Base-by-base conservation (phyloP, 1,284 basidiomycete species). In the Vanrija pseudolonga region DNA sequence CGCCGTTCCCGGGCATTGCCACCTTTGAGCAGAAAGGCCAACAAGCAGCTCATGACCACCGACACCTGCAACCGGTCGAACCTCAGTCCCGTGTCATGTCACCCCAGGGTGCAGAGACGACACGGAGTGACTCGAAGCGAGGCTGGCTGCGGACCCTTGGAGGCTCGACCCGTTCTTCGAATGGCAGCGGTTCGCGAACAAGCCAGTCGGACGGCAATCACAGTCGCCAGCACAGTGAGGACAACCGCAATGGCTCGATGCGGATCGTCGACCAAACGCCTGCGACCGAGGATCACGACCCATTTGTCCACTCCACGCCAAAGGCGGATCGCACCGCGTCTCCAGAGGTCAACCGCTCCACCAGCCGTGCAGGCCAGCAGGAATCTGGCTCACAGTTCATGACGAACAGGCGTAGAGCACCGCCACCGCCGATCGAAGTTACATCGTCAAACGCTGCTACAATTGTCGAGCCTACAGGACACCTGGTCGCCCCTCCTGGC, bases 1-100 rank as follows among this genome's bases (percentile, higher is more conserved):
- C 88, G 71, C 90, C 90, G 0, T 94, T 94, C 80, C 90, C 90
- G 6, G 89, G 88, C 28, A 86, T 92, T 65, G 81, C 83, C 60
- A 82, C 82, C 61, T 79, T 90, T 32, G 86, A 90, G 38, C 51
- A 23, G 32, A 32, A 40, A n/a, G 11, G 15, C 4, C 39, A 40
- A n/a, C 39, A n/a, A n/a, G n/a, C 26, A 11, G 26, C 3, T 26
- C 26, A 40, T 6, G 39, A 20, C 15, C 18, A 40, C 39, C 39
- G 39, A 9, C 32, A 32, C 32, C 32, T 32, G 9, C 32, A 32
- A 12, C 32, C 32, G 12, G 32, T 32, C 1, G 32, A 32, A 15
- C 32, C 32, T 32, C 32, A 32, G 32, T 32, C 32, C 11, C 32
- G 32, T 12, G 32, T 32, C 32, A 32, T 12, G 14, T 32, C 32